phyloP scores from a whole-genome alignment of 2,329 filamentous ascomycete species.

The Lizonia empirigonia region DNA sequence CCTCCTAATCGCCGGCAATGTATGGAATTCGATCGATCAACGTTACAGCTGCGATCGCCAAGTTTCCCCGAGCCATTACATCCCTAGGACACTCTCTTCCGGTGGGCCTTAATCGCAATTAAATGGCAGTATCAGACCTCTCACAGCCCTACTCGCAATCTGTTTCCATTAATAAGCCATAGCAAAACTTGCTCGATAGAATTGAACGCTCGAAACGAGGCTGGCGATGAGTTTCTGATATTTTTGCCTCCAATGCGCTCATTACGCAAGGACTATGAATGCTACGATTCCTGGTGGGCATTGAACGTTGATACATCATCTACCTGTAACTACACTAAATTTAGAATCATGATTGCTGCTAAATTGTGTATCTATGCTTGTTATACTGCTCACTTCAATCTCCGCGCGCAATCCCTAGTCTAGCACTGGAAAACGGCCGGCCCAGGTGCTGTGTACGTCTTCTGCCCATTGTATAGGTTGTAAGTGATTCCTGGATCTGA shows the following conservation, averaged over 20 bases:
- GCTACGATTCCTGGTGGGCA: slow-evolving; percentile 56
- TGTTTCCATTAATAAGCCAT: neutral
- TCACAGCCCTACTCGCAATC: neutral
- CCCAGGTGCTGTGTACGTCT: slow-evolving; percentile 56
- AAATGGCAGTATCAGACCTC: neutral
- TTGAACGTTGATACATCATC: slow-evolving; percentile 62
- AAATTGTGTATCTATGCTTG: neutral
- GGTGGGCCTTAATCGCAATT: neutral
- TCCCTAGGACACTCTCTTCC: neutral
- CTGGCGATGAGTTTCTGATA: slow-evolving; percentile 72
- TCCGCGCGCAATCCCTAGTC: neutral
- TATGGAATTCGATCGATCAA: neutral
- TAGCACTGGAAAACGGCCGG: slow-evolving; percentile 59
- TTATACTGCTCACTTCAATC: neutral
- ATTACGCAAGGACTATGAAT: slow-evolving; percentile 68
- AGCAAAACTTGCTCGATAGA: neutral
- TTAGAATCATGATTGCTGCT: neutral
- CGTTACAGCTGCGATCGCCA: neutral
- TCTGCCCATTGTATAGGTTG: slow-evolving; percentile 37
- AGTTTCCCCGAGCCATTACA: neutral
- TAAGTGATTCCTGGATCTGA: slow-evolving; percentile 40
- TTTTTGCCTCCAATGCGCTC: slow-evolving; percentile 76
- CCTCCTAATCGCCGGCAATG: neutral
- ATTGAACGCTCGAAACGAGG: slow-evolving; percentile 71
- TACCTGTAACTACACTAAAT: slow-evolving; percentile 69